Evolutionary conservation across 345 rosid species (phyloP), one percentile per base, ranked within the genome.

Genomic region (Schrenkiella parvula): DNA sequence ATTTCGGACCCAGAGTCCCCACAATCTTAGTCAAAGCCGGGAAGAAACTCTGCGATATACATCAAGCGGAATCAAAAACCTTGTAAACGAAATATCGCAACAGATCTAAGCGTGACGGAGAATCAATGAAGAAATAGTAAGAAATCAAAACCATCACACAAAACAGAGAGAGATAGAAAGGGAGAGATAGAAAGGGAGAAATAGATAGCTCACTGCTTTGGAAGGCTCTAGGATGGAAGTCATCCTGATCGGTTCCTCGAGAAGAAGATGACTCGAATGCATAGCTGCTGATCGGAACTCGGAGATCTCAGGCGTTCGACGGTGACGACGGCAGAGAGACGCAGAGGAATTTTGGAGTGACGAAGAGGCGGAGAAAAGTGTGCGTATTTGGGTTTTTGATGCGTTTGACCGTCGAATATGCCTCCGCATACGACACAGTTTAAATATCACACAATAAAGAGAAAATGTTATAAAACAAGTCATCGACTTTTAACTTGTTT

Each of bases 161-260:
- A 15, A 58, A 55, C 72, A 44, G 12, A 44, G 14, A 70, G 18
- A 56, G 37, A 39, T 6, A 22, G 47, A 38, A 35, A 44, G 12
- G 32, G 13, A 62, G 11, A 48, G 31, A 23, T 2, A 18, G 41
- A 31, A 29, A n/a, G 21, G 2, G 42, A 39, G 43, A 44, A 2
- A 11, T 1, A 17, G 6, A 37, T 4, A 35, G 78, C 96, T 87
- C 56, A 92, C 96, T 44, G 89, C 53, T 77, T 92, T 92, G 17
- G 98, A 87, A 56, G 98, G 89, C 83, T 92, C 95, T 48, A 92
- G 95, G 75, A 92, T 87, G 53, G 96, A 87, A 71, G 92, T 92
- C 98, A 93, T 93, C 90, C 98, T 81, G 73, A 93, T 93, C 3
- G 98, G 98, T 86, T 90, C 98, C 73, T 93, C 98, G 18, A 88